A percentile compares a stretch with the other conserved stretches of the same genome.
phyloP scores from a whole-genome alignment of 140 eudicot species.

The Cichorium intybus region DNA sequence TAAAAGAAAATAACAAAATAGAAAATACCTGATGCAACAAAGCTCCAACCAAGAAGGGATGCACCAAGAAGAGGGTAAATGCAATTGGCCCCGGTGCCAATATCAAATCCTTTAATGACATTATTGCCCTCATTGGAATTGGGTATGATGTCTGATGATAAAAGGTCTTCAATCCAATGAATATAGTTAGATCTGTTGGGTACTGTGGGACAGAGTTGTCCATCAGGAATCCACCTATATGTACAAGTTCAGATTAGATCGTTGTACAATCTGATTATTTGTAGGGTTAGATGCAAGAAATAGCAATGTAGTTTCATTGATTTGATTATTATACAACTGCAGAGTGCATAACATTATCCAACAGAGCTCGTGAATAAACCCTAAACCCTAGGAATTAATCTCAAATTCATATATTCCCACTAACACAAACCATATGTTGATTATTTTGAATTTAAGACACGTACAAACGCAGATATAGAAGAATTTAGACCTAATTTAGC shows the following conservation, averaged over 20 bases:
- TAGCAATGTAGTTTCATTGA: too few relatives aligned
- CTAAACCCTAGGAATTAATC: background rate
- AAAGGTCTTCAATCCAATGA: slow-evolving; percentile 95
- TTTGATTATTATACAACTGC: too few relatives aligned
- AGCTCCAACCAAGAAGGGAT: slow-evolving; percentile 93
- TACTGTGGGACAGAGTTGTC: slow-evolving; percentile 97
- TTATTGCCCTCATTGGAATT: slow-evolving; percentile 26
- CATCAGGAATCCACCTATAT: slow-evolving; percentile 98
- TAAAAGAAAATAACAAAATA: background rate
- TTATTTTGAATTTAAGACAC: slow-evolving; percentile 1
- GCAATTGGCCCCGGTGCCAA: slow-evolving; percentile 97
- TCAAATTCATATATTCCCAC: background rate
- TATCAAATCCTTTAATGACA: slow-evolving; percentile 72
- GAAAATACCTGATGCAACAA: slow-evolving; percentile 84
- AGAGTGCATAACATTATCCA: too few relatives aligned
- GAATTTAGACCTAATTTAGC: background rate
- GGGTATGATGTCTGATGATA: slow-evolving; percentile 65
- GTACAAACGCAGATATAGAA: background rate
- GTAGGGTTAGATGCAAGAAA: background rate
- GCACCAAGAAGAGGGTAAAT: slow-evolving; percentile 98
- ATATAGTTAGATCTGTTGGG: slow-evolving; percentile 95
- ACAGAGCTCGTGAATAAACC: too few relatives aligned
- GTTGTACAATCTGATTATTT: background rate
- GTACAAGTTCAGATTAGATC: background rate
- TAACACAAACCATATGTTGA: background rate